Evolutionary conservation across 2,329 filamentous ascomycete species (phyloP).

Genomic region (Drechslera avenae): DNA sequence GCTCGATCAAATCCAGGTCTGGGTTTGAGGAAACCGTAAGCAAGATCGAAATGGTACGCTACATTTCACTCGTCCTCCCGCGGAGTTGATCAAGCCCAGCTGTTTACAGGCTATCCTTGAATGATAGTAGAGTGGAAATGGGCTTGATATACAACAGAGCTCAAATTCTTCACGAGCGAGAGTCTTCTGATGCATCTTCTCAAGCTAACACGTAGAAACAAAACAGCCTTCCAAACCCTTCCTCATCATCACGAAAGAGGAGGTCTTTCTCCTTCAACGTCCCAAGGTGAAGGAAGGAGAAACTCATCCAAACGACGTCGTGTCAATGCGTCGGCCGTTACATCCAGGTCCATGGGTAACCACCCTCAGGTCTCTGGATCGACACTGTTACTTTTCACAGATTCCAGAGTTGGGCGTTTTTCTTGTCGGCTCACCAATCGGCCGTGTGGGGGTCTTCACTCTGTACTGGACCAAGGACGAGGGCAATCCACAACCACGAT

Average conservation of each 20-base stretch:
- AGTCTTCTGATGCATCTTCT: background rate
- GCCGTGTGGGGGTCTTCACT: conserved; percentile 66
- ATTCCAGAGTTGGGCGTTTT: conserved; percentile 74
- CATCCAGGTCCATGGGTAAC: conserved; percentile 11
- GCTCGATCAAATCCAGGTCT: too few species aligned
- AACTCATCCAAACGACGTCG: conserved; percentile 19
- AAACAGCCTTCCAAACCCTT: conserved; percentile 29
- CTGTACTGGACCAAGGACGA: conserved; percentile 53
- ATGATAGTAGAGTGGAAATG: too few species aligned
- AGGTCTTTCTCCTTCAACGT: conserved; percentile 52
- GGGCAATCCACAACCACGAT: conserved; percentile 49
- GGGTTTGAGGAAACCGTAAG: too few species aligned
- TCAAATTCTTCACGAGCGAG: too few species aligned
- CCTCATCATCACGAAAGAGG: conserved; percentile 52
- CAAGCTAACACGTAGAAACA: background rate
- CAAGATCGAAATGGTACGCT: too few species aligned
- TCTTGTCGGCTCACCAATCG: conserved; percentile 68
- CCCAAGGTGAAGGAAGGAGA: conserved; percentile 22
- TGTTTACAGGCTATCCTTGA: background rate
- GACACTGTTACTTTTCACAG: conserved; percentile 66
- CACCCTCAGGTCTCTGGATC: conserved; percentile 43
- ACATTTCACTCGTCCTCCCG: background rate
- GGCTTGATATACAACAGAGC: too few species aligned
- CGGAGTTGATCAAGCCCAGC: background rate
- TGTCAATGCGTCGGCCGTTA: conserved; percentile 48